phyloP scores from a whole-genome alignment of 495 filamentous ascomycete species.

The Stereocaulon alpinum region DNA sequence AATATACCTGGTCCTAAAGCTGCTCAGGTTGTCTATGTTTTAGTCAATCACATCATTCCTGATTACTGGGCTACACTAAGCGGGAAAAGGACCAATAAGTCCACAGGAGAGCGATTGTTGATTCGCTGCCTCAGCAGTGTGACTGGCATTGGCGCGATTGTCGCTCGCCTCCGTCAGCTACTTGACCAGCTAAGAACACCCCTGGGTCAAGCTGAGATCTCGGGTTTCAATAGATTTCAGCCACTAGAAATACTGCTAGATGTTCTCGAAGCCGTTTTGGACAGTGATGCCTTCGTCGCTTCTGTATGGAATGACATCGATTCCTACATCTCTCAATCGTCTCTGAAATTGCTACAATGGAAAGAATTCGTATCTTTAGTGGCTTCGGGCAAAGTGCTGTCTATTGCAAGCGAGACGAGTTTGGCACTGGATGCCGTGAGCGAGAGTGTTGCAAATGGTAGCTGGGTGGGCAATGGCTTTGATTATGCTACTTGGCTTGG shows the following conservation, averaged over 20 bases:
- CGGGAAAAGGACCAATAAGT: conserved; percentile 24
- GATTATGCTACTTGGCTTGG: conserved; percentile 69
- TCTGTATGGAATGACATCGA: conserved; percentile 43
- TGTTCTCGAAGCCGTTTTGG: conserved; percentile 45
- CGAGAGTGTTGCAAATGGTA: conserved; percentile 20
- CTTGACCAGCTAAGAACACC: conserved; percentile 37
- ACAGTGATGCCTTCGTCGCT: conserved; percentile 41
- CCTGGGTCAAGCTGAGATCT: conserved; percentile 19
- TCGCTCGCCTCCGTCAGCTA: conserved; percentile 49
- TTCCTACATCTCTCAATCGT: neutral
- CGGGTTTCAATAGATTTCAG: conserved; percentile 1
- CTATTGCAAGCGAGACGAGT: conserved; percentile 65
- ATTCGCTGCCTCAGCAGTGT: conserved; percentile 61
- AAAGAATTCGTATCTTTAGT: conserved; percentile 55
- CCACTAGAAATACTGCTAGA: conserved; percentile 30
- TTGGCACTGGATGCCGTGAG: conserved; percentile 35
- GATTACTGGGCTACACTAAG: conserved; percentile 64
- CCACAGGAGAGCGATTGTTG: conserved; percentile 37
- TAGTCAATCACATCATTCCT: conserved; percentile 61
- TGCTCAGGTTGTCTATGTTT: conserved; percentile 57
- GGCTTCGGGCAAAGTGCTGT: conserved; percentile 61
- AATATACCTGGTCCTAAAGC: conserved; percentile 50
- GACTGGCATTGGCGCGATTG: conserved; percentile 58
- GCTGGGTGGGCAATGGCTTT: conserved; percentile 58
- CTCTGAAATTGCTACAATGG: conserved; percentile 46